These are phyloP conservation scores for Astragalus membranaceus DNA, from an alignment of 306 rosid genomes.

Conservation along the genomic window DNA sequence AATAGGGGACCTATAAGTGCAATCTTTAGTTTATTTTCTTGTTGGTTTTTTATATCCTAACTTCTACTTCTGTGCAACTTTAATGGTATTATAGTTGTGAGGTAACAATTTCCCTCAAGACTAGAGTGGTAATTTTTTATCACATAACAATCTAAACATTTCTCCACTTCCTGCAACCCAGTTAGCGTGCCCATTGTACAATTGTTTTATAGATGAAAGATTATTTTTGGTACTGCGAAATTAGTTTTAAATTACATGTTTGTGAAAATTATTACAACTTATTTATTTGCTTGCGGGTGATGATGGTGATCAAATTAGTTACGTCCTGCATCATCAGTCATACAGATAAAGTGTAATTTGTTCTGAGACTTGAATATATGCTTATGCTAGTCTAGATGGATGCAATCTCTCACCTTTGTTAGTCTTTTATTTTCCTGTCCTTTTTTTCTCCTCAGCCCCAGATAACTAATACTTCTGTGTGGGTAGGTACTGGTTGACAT, in stretches of 20 bases:
- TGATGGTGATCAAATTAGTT: neutral
- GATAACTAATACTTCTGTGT: slow-evolving; percentile 2
- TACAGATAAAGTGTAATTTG: neutral
- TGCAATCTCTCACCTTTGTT: neutral
- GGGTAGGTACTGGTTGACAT: slow-evolving; percentile 65
- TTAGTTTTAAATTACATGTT: neutral
- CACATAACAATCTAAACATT: too few species aligned
- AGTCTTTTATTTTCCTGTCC: neutral
- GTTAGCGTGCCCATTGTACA: neutral
- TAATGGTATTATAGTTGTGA: too few species aligned
- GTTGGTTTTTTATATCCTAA: too few species aligned
- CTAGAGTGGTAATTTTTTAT: too few species aligned
- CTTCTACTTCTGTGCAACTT: too few species aligned
- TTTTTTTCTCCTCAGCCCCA: neutral
- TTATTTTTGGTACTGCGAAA: neutral
- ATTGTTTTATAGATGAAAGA: neutral
- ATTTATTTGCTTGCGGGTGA: neutral
- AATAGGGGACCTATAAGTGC: too few species aligned
- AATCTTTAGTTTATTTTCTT: too few species aligned
- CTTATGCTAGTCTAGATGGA: neutral
- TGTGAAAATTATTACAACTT: neutral
- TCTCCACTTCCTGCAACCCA: too few species aligned
- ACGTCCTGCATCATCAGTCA: neutral
- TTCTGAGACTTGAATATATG: neutral
- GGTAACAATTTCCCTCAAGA: too few species aligned